Evolutionary conservation across 2,329 filamentous ascomycete species (phyloP).

Genomic region (Ceratocystiopsis sp.): DNA sequence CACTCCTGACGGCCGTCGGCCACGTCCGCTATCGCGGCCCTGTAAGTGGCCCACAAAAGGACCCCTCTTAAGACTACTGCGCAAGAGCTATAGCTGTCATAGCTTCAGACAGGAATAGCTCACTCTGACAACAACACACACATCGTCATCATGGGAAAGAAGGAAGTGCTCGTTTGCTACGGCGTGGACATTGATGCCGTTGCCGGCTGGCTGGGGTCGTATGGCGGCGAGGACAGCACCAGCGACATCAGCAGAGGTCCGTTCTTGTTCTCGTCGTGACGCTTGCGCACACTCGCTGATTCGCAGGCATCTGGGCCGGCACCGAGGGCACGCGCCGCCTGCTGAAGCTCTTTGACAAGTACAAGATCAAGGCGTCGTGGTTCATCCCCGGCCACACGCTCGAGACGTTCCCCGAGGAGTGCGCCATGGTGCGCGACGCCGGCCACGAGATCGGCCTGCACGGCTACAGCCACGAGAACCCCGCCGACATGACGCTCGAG

Average conservation of each 20-base stretch:
- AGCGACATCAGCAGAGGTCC: constrained; percentile 48
- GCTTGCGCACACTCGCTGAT: too few relatives aligned
- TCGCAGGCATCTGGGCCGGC: constrained; percentile 43
- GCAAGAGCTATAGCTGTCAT: too few relatives aligned
- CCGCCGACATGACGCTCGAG: constrained; percentile 44
- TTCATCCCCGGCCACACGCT: constrained; percentile 32
- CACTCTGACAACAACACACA: too few relatives aligned
- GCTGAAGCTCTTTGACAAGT: constrained; percentile 54
- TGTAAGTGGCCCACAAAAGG: too few relatives aligned
- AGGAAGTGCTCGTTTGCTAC: constrained; percentile 26
- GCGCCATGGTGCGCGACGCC: constrained; percentile 25
- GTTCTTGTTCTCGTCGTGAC: too few relatives aligned
- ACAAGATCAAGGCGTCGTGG: constrained; percentile 49
- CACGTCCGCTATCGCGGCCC: too few relatives aligned
- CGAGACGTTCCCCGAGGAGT: constrained; percentile 30
- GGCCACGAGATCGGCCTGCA: constrained; percentile 33
- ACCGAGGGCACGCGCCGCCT: constrained; percentile 48
- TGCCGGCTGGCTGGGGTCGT: constrained; percentile 58
- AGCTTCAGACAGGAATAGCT: too few relatives aligned
- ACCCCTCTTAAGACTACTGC: too few relatives aligned
- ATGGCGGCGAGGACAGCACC: constrained; percentile 54
- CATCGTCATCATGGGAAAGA: constrained; percentile 5
- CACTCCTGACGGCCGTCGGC: too few relatives aligned
- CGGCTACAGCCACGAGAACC: constrained; percentile 19
- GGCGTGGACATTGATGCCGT: constrained; percentile 64